Conservation (phyloP, 2,329 filamentous ascomycete genomes). For the Pseudopyricularia javanii region DNA sequence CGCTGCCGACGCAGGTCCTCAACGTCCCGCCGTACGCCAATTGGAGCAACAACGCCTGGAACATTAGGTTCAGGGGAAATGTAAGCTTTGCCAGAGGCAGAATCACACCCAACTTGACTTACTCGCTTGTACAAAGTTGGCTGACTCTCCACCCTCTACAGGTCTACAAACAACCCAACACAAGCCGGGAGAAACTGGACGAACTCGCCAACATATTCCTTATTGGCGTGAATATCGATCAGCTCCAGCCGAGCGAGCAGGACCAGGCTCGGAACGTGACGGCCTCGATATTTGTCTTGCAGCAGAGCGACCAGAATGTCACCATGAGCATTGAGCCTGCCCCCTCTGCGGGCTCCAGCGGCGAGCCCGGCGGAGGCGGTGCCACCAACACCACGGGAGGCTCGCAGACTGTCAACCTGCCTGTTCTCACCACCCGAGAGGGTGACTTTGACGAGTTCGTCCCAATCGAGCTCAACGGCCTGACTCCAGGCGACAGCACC, state of each 20-base stretch:
- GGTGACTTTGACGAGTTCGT: constrained; percentile 54
- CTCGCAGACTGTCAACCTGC: constrained; percentile 3
- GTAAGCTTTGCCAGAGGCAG: constrained; percentile 13
- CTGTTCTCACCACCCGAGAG: constrained; percentile 1
- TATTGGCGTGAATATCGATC: constrained; percentile 47
- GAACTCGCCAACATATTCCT: constrained; percentile 60
- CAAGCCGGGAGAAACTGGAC: constrained; percentile 51
- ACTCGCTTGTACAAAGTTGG: neutral
- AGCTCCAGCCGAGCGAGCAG: constrained; percentile 46
- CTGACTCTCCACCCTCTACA: neutral
- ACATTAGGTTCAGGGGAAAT: constrained; percentile 63
- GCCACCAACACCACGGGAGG: constrained; percentile 24
- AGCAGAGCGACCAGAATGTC: constrained; percentile 53
- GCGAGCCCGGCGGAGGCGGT: constrained; percentile 40
- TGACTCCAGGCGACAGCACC: constrained; percentile 54
- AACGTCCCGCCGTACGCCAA: constrained; percentile 65
- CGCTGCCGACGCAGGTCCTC: constrained; percentile 56
- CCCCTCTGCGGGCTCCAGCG: constrained; percentile 18
- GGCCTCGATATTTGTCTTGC: constrained; percentile 60
- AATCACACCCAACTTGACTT: neutral
- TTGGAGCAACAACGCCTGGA: constrained; percentile 69
- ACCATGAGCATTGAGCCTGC: constrained; percentile 27
- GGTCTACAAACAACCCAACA: constrained; percentile 65
- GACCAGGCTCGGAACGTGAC: constrained; percentile 64
- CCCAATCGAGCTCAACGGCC: constrained; percentile 33